phyloP scores from a whole-genome alignment of 108 stramenopile genomes.

The Pseudonitzschia multiseries region DNA sequence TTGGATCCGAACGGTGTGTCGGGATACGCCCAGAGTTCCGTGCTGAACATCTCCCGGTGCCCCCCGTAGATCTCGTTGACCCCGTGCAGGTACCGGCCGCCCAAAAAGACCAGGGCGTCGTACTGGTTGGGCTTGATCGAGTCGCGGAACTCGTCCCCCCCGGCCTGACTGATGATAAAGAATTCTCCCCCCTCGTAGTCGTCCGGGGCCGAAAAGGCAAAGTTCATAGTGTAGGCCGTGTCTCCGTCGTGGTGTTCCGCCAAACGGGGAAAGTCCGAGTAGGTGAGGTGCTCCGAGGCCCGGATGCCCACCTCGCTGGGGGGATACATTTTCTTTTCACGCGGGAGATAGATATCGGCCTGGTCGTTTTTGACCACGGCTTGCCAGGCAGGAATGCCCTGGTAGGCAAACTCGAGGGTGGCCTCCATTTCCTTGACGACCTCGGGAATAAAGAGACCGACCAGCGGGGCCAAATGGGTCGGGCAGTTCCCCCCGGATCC shows the following conservation, averaged over 20 bases:
- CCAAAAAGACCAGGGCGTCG: conserved; percentile 40
- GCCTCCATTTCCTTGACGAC: conserved; percentile 27
- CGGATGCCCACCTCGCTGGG: conserved; percentile 34
- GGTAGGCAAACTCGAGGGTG: conserved; percentile 36
- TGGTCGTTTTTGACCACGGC: conserved; percentile 8
- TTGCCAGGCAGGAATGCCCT: conserved; percentile 29
- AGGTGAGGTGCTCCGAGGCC: conserved; percentile 39
- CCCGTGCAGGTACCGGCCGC: conserved; percentile 37
- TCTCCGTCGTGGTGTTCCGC: conserved; percentile 36
- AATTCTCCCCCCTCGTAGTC: conserved; percentile 42
- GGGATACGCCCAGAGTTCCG: conserved; percentile 40
- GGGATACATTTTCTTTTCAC: conserved; percentile 22
- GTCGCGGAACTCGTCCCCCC: conserved; percentile 15
- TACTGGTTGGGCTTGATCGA: conserved; percentile 26
- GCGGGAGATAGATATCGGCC: neutral
- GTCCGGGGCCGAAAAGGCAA: conserved; percentile 26
- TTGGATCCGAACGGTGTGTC: conserved; percentile 41
- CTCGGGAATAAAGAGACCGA: conserved; percentile 29
- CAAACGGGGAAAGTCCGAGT: conserved; percentile 35
- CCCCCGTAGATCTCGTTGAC: conserved; percentile 37
- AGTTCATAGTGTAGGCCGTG: conserved; percentile 41
- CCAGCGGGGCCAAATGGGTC: conserved; percentile 29
- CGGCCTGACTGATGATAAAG: conserved; percentile 15
- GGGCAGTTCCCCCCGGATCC: conserved; percentile 42
- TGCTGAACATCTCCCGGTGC: conserved; percentile 42